Evolutionary conservation across 2,329 filamentous ascomycete species (phyloP), one percentile per base, ranked within the genome.

Genomic region (Fusarium chuoi): DNA sequence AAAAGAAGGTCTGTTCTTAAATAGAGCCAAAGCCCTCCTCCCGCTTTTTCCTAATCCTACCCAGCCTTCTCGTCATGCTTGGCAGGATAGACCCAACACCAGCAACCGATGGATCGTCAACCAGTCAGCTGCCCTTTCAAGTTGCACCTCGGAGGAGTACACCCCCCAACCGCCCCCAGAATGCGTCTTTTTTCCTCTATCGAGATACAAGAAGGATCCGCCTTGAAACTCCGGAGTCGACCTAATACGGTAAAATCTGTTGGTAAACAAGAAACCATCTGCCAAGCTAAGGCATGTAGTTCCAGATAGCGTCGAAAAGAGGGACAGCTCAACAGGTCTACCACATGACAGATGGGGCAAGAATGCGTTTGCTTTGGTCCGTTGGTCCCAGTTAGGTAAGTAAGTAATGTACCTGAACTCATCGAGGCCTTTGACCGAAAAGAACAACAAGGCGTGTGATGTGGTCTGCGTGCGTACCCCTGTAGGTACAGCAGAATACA

Each of bases 151-250:
- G 33, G 39, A 51, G 51, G 24, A 22, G 51, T 28, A 55, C 51
- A 14, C 51, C 51, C 49, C 51, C 56, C 61, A 58, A 28, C 62
- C 61, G 35, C 36, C 45, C 28, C 36, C 45, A 54, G 55, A 39
- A 26, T 68, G 71, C 71, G 71, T 72, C 71, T 69, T 71, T 73
- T 73, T 73, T 70, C 35, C 63, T 63, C 24, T 51, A 68, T 72
- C 59, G 30, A 55, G 44, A 55, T 62, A 42, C 33, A 20, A 49
- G 44, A 36, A 58, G 51, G 41, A 58, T 68, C 62, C 42, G 57
- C 56, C 42, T 58, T 28, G 46, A 45, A 35, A 45, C 38, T 45
- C 54, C 35, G 38, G 45, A 36, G 24, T 22, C 20, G 28, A 26
- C 51, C 66, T 26, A 48, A 60, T 28, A 55, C 18, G 51, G 55